A percentile compares a stretch with the other conserved stretches of the same genome.
phyloP scores from a whole-genome alignment of 202 grass and related monocot species.

The Zizania palustris region DNA sequence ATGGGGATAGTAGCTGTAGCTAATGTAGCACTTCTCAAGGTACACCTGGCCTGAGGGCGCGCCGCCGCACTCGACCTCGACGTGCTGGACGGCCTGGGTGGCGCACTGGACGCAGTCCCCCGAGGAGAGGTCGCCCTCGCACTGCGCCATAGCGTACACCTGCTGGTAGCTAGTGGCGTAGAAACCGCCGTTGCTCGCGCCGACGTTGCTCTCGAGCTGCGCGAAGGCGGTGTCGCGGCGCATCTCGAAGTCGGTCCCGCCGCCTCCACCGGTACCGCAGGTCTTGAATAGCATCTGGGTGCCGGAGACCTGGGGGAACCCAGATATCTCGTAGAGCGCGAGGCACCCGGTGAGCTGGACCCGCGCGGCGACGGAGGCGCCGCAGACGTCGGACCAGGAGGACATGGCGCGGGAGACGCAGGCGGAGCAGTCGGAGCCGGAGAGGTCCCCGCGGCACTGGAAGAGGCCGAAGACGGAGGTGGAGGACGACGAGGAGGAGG shows the following conservation, averaged over 20 bases:
- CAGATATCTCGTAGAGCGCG: slow-evolving; percentile 75
- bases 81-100: slow-evolving; percentile 88
- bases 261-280: slow-evolving; percentile 64
- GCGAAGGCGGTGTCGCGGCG: slow-evolving; percentile 76
- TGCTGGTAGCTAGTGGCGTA: slow-evolving; percentile 79
- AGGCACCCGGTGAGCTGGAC: slow-evolving; percentile 94
- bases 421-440: slow-evolving; percentile 64
- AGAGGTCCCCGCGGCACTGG: slow-evolving; percentile 96
- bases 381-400: slow-evolving; percentile 73
- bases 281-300: slow-evolving; percentile 95
- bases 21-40: slow-evolving; percentile 99
- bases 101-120: slow-evolving; percentile 78
- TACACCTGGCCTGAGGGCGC: slow-evolving; percentile 91
- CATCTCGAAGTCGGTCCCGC: slow-evolving; percentile 65
- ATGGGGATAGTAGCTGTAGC: slow-evolving; percentile 85
- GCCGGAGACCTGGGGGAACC: slow-evolving; percentile 93
- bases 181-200: slow-evolving; percentile 53
- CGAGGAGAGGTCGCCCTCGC: slow-evolving; percentile 88
- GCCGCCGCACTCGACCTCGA: slow-evolving; percentile 91
- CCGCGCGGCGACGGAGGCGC: slow-evolving; percentile 64
- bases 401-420: slow-evolving; percentile 72
- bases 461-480: slow-evolving; percentile 75
- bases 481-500: slow-evolving; percentile 14
- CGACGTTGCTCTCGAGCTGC: slow-evolving; percentile 66
- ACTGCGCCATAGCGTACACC: slow-evolving; percentile 95